Conservation (phyloP, 371 early-diverging fungal genomes). For the Mortierella sp. region DNA sequence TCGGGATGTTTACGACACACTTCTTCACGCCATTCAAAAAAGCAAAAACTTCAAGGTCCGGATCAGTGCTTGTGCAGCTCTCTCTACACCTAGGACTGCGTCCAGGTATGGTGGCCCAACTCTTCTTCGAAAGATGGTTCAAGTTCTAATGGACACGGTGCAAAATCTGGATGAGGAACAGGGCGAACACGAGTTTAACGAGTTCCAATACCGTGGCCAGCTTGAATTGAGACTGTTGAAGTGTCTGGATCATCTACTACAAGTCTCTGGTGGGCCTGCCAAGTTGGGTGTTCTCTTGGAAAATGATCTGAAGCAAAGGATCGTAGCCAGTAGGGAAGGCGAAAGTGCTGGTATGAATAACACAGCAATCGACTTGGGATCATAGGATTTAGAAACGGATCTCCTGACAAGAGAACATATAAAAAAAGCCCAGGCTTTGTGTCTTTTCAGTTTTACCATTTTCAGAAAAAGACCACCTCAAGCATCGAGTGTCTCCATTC, state of each 20-base stretch:
- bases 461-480: too few species aligned
- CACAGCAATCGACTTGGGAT: too few species aligned
- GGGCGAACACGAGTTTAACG: conserved; percentile 66
- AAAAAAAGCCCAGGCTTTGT: too few species aligned
- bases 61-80: conserved; percentile 79
- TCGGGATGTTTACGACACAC: conserved; percentile 59
- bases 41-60: conserved; percentile 86
- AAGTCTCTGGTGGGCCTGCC: conserved; percentile 28
- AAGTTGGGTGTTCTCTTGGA: conserved; percentile 27
- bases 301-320: conserved; percentile 27
- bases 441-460: too few species aligned
- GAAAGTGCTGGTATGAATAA: too few species aligned
- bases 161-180: conserved; percentile 57
- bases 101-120: conserved; percentile 62
- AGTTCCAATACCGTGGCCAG: conserved; percentile 69
- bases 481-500: too few species aligned
- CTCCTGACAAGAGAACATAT: too few species aligned
- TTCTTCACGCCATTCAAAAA: conserved; percentile 62
- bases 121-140: conserved; percentile 54
- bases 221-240: conserved; percentile 62
- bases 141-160: conserved; percentile 55
- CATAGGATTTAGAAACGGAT: too few species aligned
- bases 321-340: conserved; percentile 25
- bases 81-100: conserved; percentile 58
- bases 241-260: conserved; percentile 47